Evolutionary conservation across 345 rosid species (phyloP).

Genomic region (Cardamine chenopodiifolia): DNA sequence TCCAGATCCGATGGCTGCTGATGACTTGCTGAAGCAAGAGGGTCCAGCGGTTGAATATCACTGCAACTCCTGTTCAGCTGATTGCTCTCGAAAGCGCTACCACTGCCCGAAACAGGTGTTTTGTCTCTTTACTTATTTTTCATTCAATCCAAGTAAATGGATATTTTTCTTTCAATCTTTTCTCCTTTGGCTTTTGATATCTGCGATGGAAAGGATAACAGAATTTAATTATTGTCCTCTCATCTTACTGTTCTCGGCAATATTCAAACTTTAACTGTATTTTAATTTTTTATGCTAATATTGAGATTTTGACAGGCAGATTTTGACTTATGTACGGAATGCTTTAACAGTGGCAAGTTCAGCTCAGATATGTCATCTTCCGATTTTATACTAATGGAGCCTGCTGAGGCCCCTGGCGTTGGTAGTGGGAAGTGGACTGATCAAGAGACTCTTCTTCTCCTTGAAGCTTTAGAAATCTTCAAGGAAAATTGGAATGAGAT

Average conservation of each 20-base stretch:
- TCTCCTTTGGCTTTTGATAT: conserved; percentile 4
- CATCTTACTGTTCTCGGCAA: conserved; percentile 9
- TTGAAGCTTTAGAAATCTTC: conserved; percentile 94
- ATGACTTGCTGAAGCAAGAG: conserved; percentile 74
- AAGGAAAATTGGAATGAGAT: conserved; percentile 97
- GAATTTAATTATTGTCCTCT: not conserved
- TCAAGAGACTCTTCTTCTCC: conserved; percentile 98
- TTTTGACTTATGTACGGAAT: conserved; percentile 95
- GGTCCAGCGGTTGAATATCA: conserved; percentile 95
- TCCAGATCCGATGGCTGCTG: conserved; percentile 72
- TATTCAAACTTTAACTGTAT: not conserved
- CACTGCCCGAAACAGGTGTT: conserved; percentile 97
- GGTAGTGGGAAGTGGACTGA: conserved; percentile 98
- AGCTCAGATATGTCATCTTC: conserved; percentile 87
- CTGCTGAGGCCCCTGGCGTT: conserved; percentile 79
- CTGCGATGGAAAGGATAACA: not conserved
- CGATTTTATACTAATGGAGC: conserved; percentile 97
- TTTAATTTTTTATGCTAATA: conserved; percentile 35
- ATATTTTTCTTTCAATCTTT: conserved; percentile 6
- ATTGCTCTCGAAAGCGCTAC: conserved; percentile 98
- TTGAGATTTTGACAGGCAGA: conserved; percentile 80
- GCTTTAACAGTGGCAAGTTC: conserved; percentile 87
- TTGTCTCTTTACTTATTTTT: conserved; percentile 24
- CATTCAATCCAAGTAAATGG: not conserved
- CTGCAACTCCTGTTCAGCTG: conserved; percentile 98